Evolutionary conservation across 2,329 filamentous ascomycete genomes (phyloP).

Genomic region (Calonectria crousiana): DNA sequence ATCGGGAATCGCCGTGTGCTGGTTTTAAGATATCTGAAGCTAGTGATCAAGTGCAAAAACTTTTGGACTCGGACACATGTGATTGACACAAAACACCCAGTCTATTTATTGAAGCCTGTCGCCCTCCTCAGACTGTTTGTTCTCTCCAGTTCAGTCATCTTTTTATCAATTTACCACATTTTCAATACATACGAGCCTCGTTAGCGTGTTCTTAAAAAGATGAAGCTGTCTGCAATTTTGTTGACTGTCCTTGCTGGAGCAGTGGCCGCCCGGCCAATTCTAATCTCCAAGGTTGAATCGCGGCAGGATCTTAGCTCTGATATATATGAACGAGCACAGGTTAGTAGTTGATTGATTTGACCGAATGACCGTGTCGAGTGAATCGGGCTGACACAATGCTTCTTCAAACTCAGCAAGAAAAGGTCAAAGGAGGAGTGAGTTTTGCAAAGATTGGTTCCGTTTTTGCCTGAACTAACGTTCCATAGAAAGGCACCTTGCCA

Average conservation of each 20-base stretch:
- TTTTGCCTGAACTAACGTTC: neutral
- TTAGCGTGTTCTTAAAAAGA: neutral
- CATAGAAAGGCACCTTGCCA: neutral
- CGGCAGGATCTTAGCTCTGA: neutral
- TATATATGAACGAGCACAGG: neutral
- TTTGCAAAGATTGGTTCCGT: neutral
- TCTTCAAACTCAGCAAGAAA: neutral
- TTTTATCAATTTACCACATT: neutral
- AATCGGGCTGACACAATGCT: neutral
- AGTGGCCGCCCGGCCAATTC: neutral
- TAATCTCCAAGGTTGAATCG: neutral
- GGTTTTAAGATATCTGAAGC: no score
- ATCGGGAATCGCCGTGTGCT: no score
- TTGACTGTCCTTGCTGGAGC: neutral
- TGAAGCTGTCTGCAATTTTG: neutral
- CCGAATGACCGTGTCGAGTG: neutral
- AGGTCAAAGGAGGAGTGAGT: neutral
- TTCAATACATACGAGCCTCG: neutral
- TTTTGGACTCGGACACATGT: no score
- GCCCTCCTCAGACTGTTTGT: accelerated
- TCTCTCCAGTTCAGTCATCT: neutral
- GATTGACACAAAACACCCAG: no score
- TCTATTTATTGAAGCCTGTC: neutral
- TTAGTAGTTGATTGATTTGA: neutral
- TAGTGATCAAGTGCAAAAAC: no score